Evolutionary conservation across 139 green algal genomes (phyloP).

Genomic region (Chlorella sp.): DNA sequence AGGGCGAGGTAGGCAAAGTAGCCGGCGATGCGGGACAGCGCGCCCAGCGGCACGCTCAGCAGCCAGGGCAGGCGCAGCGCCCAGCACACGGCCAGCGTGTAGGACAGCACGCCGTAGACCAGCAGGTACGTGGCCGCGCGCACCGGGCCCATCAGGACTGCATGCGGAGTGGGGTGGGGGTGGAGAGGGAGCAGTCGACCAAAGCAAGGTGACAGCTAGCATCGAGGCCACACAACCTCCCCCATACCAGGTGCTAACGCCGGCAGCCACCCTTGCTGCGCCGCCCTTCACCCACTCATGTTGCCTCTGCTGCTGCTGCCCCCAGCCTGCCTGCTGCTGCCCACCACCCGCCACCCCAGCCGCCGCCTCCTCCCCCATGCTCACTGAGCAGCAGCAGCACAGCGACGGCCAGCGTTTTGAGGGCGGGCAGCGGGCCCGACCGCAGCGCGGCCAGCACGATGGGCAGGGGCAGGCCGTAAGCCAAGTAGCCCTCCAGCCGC

Average conservation of each 20-base stretch:
- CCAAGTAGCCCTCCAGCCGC: conserved; percentile 75
- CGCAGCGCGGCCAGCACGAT: conserved; percentile 76
- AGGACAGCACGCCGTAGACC: conserved; percentile 74
- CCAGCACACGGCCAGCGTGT: conserved; percentile 61
- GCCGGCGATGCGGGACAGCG: conserved; percentile 61
- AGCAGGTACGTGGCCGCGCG: conserved; percentile 74
- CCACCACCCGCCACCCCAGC: background rate
- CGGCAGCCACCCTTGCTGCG: too few species aligned
- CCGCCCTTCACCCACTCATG: too few species aligned
- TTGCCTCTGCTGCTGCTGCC: too few species aligned
- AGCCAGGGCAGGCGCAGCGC: conserved; percentile 46
- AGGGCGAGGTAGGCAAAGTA: conserved; percentile 70
- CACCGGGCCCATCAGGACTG: conserved; percentile 85
- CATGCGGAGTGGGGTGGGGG: background rate
- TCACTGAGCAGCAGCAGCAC: conserved; percentile 82
- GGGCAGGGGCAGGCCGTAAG: conserved; percentile 88
- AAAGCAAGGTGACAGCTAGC: background rate
- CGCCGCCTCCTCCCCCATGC: background rate
- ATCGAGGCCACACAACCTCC: background rate
- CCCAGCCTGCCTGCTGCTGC: background rate
- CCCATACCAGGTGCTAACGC: too few species aligned
- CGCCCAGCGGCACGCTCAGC: conserved; percentile 43
- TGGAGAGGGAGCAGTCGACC: background rate
- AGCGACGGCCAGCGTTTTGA: conserved; percentile 70
- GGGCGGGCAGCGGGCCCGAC: conserved; percentile 54